Base-by-base conservation (phyloP, 1,284 basidiomycete genomes). In the Leccinum discolor region DNA sequence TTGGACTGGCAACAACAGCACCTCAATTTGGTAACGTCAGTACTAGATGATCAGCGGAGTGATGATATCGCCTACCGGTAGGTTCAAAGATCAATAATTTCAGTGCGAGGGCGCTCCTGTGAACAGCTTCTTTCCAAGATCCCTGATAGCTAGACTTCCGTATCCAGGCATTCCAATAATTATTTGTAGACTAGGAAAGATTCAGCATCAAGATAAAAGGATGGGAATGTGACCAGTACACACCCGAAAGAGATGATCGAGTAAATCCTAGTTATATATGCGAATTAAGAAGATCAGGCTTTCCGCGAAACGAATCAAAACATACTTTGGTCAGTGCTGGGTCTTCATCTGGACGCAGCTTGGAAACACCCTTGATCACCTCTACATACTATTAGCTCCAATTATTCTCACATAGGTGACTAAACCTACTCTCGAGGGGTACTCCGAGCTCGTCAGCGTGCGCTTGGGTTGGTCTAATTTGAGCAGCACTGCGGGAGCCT, bases 121-220 rank as follows among this genome's bases (percentile, higher is more conserved):
- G 87, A 3, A 97, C 94, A 1, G 90, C 88, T 77, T 98, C 95
- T 70, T 96, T 91, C 96, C 95, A 98, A n/a, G 93, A 87, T 0
- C 95, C 96, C 21, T 84, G 85, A 78, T 98, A 98, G 0, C 89
- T 92, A 16, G 90, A 93, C 70, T 86, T 85, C 16, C 84, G 82
- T 70, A 96, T 90, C 95, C 95, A 98, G 29, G 85, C 79, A 67
- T 88, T 87, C 95, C 95, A 98, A 77, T 93, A 97, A n/a, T 78
- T 79, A 69, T 88, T 88, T 5, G 95, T 96, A n/a, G 87, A 82
- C 86, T 89, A 61, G 59, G 16, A 32, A 65, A 5, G 52, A 0
- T 52, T 65, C 59, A 59, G 58, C 11, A 12, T 42, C 18, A 16
- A 18, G 16, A 32, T 2, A 14, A 29, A 29, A 35, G 44, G 2